Base-by-base conservation (phyloP, 2,329 filamentous ascomycete species). In the Iodosphaeria phyllophila region DNA sequence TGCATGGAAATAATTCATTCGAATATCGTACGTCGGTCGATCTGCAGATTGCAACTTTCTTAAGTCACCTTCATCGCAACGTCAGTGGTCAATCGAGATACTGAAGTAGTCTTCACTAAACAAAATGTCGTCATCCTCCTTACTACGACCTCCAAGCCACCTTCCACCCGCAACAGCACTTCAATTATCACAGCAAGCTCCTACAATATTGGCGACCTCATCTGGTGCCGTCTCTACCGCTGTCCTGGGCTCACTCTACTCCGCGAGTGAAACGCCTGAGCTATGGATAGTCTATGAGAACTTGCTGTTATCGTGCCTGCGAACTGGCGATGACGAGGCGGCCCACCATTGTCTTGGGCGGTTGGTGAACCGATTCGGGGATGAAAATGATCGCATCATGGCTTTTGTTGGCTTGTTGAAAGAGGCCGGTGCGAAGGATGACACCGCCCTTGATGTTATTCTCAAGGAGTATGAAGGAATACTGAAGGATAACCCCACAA, bases 201-300 rank as follows among this genome's bases (percentile, higher is more conserved):
- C 68, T 2, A 40, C 39, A 25, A 56, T 73, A 31, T 52, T 74
- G 30, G 50, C 50, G 34, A 64, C 50, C 38, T 61, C 60, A 22
- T 57, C 62, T 5, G 62, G 58, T 33, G 54, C 57, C 17, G 55
- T 64, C 30, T 63, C 62, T 5, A 50, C 57, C n/a, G 68, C 65
- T 16, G 54, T 61, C 3, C 37, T 73, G 7, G 39, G 44, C 14
- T 60, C 61, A 6, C 46, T 73, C 4, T 58, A 69, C 37, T 54
- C 61, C 1, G 50, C 61, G 2, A 47, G 62, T 16, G 84, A 93
- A 46, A 73, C 72, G 0, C 60, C 77, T 27, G 82, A 92, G 35
- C 61, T 79, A 42, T 95, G 86, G 83, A 65, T 65, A 10, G 69
- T 68, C 21, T 78, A 89, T 49, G 86, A 95, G 52, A 89, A 92